A percentile compares a stretch with the other conserved stretches of the same genome.
Evolutionary conservation across 129 eudicot genomes (phyloP).

Genomic region (Chrysanthemum seticuspe): DNA sequence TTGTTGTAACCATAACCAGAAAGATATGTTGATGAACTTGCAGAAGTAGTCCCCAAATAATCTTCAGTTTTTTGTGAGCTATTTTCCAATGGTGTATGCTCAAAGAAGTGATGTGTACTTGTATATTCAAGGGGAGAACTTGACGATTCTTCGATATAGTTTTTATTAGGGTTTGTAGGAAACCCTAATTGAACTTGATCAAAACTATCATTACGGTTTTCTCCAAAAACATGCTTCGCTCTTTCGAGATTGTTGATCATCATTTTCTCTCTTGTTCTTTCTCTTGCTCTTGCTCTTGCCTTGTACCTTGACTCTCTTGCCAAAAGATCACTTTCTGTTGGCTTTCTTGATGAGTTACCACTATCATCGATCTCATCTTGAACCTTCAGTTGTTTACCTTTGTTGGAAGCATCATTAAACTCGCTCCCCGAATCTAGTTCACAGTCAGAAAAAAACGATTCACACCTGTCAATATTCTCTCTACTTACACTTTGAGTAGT

Average conservation of each 20-base stretch:
- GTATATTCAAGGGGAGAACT: slow-evolving; percentile 31
- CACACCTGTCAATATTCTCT: slow-evolving; percentile 23
- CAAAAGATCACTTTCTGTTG: slow-evolving; percentile 18
- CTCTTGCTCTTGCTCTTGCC: slow-evolving; percentile 65
- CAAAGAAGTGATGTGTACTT: slow-evolving; percentile 29
- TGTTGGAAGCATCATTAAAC: slow-evolving; percentile 21
- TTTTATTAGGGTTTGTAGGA: slow-evolving; percentile 39
- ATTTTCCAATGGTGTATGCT: slow-evolving; percentile 24
- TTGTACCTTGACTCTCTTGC: slow-evolving; percentile 40
- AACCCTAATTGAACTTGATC: slow-evolving; percentile 35
- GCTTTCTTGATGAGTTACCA: slow-evolving; percentile 18
- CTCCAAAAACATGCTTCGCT: slow-evolving; percentile 11
- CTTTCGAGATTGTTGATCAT: slow-evolving; percentile 28
- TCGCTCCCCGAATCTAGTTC: slow-evolving; percentile 25
- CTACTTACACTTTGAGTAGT: slow-evolving; percentile 21
- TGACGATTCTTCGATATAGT: slow-evolving; percentile 25
- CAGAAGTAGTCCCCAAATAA: slow-evolving; percentile 20
- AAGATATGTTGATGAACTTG: slow-evolving; percentile 21
- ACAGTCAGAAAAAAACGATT: slow-evolving; percentile 16
- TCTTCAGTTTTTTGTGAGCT: slow-evolving; percentile 30
- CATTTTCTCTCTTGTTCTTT: slow-evolving; percentile 51
- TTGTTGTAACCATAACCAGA: slow-evolving; percentile 26
- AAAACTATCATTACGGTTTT: slow-evolving; percentile 29
- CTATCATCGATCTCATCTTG: slow-evolving; percentile 18
- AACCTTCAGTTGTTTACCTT: slow-evolving; percentile 28